Evolutionary conservation across 2,329 filamentous ascomycete species (phyloP), one percentile per base, ranked within the genome.

Genomic region (Proliferodiscus dingleyae): DNA sequence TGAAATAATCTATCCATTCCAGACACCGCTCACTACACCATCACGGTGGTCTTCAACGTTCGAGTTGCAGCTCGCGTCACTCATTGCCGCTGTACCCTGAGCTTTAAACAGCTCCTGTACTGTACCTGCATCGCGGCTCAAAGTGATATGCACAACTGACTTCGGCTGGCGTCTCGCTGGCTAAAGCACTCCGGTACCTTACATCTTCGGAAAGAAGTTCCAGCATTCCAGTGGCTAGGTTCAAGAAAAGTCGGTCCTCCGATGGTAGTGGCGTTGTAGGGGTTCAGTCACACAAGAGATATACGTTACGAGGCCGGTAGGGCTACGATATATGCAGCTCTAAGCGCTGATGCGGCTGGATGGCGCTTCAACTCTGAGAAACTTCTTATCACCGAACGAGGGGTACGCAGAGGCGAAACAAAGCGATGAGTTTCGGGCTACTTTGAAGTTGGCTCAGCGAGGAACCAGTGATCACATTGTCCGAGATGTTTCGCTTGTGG

Each of bases 291-390:
- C 19, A 37, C 33, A 28, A 16, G 26, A 37, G 19, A n/a, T 15
- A 30, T 23, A 49, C 48, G 46, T 53, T 53, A 55, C 55, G 45
- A 56, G 50, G 52, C 50, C 54, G 54, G 51, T 45, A 45, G 30
- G 30, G 22, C 22, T 18, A 30, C 24, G 44, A 7, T 23, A 19
- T 26, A 38, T 30, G 41, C 47, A 43, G 26, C 26, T 45, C 21
- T 49, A 54, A 48, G 51, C 54, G 56, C 54, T 50, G 39, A 54
- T 57, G 53, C 54, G 50, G 52, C 52, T 50, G 52, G 50, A 51
- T 51, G 51, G 50, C 55, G 51, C 51, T 46, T 52, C 43, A 56
- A 43, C 37, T 9, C 42, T 53, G 53, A 47, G 45, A 49, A 46
- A 51, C 11, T 26, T 26, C 11, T 11, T n/a, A n/a, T n/a, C n/a